Percentiles rank a stretch among this genome's conserved stretches.
phyloP scores from a whole-genome alignment of 345 rosid genomes.

The Sisymbrium altissimum region DNA sequence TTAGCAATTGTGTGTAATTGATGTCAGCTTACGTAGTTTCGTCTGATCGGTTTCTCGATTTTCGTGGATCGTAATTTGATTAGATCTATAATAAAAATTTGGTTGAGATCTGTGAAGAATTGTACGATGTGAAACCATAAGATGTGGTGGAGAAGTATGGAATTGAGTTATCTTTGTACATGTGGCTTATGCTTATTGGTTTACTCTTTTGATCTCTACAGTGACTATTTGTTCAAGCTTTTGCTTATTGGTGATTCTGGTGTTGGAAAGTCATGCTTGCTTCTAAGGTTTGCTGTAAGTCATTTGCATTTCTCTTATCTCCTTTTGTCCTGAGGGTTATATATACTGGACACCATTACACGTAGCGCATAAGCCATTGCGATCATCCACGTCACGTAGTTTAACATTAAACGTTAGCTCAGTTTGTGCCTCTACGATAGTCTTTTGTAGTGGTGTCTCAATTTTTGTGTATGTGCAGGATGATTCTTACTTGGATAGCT shows the following conservation, averaged over 20 bases:
- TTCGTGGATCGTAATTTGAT: slow-evolving; percentile 4
- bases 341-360: neutral
- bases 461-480: slow-evolving; percentile 45
- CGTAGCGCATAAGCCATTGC: neutral
- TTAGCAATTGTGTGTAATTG: neutral
- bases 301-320: neutral
- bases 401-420: neutral
- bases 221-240: slow-evolving; percentile 45
- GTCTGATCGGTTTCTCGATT: neutral
- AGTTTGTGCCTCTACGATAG: neutral
- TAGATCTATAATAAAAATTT: slow-evolving; percentile 12
- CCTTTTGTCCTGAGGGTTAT: neutral
- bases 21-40: neutral
- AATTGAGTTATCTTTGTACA: neutral
- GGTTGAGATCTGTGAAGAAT: slow-evolving; percentile 2
- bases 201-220: neutral
- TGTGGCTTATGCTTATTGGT: neutral
- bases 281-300: slow-evolving; percentile 51
- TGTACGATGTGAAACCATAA: neutral
- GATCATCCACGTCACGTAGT: neutral
- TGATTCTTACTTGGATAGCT: slow-evolving; percentile 90
- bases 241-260: slow-evolving; percentile 47
- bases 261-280: slow-evolving; percentile 45
- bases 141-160: neutral
- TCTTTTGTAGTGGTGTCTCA: neutral